Evolutionary conservation across 768 basidiomycete genomes (phyloP), one percentile per base, ranked within the genome.

Genomic region (Naganishia kalamii): DNA sequence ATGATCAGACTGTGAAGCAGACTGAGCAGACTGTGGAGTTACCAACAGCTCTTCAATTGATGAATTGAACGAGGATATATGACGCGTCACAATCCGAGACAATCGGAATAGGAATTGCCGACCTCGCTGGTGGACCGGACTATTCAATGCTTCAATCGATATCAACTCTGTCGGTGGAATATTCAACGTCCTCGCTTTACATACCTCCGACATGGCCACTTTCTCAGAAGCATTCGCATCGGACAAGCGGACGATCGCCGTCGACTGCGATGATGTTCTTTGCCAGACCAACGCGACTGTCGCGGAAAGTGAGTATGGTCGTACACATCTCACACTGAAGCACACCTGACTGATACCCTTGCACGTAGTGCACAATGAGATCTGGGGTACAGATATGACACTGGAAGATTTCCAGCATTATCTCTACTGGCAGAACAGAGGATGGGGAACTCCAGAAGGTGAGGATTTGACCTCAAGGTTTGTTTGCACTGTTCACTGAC

Each of bases 201-300:
- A 11, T 44, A 6, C 43, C 43, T 44, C 6, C 6, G 21, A 6
- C 32, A 57, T 57, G 54, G 54, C 54, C 27, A 57, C 54, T 0
- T 63, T 63, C 62, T 4, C 12, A 25, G 48, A 49, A 17, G 66
- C 62, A 19, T 49, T 57, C 27, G 33, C 51, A 13, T 41, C 62
- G 13, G 67, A 68, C 30, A 73, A 72, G 57, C 71, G 71, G 27
- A 75, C 65, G 17, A 77, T 77, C 49, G 76, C 76, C 2, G 73
- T 77, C 37, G 76, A 77, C 62, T 71, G 75, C 69, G 76, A 77
- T 61, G 76, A 77, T 72, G 76, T 77, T 0, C 61, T 77, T 8
- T 41, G 41, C n/a, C 62, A 63, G 17, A 68, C 66, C 12, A 68
- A 68, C 41, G 54, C 30, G 21, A 60, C 50, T 2, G 66, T 68